Percentiles rank a stretch among this genome's conserved stretches.
These are phyloP conservation scores for Solanum verrucosum DNA, from an alignment of 257 asterid genomes.

Conservation along the genomic window DNA sequence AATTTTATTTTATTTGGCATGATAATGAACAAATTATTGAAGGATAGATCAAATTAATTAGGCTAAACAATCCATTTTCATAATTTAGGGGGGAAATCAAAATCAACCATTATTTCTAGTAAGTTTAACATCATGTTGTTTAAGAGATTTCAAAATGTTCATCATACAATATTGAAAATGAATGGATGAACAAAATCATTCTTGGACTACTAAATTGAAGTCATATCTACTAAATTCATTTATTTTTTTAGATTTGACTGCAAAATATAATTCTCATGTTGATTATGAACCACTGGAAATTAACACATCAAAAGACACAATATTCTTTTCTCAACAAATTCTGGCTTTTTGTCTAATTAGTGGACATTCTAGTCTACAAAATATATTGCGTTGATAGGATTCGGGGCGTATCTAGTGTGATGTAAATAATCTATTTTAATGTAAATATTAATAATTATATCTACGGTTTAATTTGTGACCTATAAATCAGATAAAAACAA, in stretches of 20 bases:
- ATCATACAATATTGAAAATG: not conserved
- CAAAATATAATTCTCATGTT: not conserved
- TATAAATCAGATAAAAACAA: no score
- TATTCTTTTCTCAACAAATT: not conserved
- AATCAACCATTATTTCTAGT: not conserved
- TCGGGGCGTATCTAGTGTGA: accelerated
- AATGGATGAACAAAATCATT: not conserved
- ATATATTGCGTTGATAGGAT: not conserved
- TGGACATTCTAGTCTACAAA: not conserved
- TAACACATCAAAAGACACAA: not conserved
- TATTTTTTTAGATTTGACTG: not conserved
- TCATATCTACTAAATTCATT: not conserved
- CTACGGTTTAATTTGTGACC: no score
- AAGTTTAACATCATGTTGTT: not conserved
- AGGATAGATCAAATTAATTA: no score
- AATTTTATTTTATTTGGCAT: no score
- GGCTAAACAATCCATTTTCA: no score
- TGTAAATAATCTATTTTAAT: no score
- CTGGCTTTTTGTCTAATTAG: not conserved
- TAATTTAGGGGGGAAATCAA: not conserved
- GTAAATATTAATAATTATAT: no score
- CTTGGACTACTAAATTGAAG: not conserved
- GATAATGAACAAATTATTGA: no score
- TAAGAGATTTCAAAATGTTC: not conserved
- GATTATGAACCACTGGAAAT: not conserved